Evolutionary conservation across 1,284 basidiomycete genomes (phyloP), one percentile per base, ranked within the genome.

Genomic region (Anthracocystis walkeri): DNA sequence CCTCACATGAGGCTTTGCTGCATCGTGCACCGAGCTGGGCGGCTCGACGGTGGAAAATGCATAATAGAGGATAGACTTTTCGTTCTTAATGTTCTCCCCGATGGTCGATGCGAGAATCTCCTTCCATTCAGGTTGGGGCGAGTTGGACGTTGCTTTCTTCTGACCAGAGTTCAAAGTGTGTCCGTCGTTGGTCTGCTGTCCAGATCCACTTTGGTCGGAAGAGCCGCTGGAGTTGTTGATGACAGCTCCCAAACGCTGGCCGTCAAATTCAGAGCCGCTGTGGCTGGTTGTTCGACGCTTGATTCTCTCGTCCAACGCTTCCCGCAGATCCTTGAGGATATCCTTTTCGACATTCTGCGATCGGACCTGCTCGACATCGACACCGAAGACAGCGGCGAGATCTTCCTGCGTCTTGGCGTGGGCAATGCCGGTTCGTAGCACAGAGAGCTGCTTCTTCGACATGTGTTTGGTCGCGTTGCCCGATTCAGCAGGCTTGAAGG

Each of bases 61-160:
- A 63, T 84, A 83, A 58, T 82, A 83, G 60, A 86, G 72, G 56
- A 74, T 72, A 18, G 75, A 71, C 25, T 82, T 80, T 35, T 81
- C 76, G 46, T 79, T 65, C 70, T 79, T 81, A 61, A 79, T 77
- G 57, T 76, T 65, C 18, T 71, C 65, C 12, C 65, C 63, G 48
- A 81, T 78, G 49, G 55, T 62, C 14, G 65, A 57, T 44, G 77
- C 75, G 8, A 81, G 60, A 35, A 78, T 53, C 62, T 77, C 54
- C 65, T 82, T 82, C 80, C 80, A 82, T 40, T 79, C 75, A 14
- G 80, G 80, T 35, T 75, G 65, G 1, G 78, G 74, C n/a, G 76
- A 78, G 45, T 75, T 74, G 35, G 65, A 58, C 16, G 76, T 75
- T 11, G 78, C 75, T 31, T 60, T 59, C 25, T 52, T 68, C 65